These are phyloP conservation scores for Backusella morwellensis DNA, from an alignment of 192 early-diverging fungal genomes.

Conservation along the genomic window DNA sequence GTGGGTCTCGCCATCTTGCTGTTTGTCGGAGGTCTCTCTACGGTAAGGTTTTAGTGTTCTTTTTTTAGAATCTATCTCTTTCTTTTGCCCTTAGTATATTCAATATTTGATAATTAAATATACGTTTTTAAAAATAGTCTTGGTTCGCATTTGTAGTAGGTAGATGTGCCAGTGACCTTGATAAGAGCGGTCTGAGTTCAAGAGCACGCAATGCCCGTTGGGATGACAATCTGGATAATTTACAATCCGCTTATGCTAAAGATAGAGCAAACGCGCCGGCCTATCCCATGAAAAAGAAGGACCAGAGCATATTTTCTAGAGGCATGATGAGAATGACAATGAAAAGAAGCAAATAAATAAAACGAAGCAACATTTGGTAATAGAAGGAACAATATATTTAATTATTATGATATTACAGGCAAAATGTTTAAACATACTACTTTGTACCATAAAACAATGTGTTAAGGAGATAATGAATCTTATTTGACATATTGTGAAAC, in stretches of 20 bases:
- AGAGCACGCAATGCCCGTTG: constrained; percentile 19
- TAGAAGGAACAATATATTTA: too few relatives aligned
- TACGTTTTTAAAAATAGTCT: constrained; percentile 7
- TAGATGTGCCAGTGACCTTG: constrained; percentile 1
- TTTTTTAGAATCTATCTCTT: neutral
- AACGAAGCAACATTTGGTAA: neutral
- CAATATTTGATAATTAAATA: neutral
- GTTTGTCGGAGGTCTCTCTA: constrained; percentile 22
- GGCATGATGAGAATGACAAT: neutral
- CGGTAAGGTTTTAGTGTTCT: constrained; percentile 15
- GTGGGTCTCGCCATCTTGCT: constrained; percentile 24
- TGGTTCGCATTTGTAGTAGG: constrained; percentile 19
- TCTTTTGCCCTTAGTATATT: neutral
- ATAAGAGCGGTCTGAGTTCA: constrained; percentile 9
- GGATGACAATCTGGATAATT: constrained; percentile 22
- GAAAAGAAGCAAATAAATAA: neutral
- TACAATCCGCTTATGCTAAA: constrained; percentile 17
- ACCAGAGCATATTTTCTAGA: constrained; percentile 7
- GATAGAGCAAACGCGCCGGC: constrained; percentile 13
- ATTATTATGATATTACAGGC: too few relatives aligned
- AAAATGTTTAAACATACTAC: too few relatives aligned
- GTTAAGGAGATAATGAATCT: neutral
- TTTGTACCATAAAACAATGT: neutral
- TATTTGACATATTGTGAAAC: neutral
- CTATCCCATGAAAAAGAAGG: constrained; percentile 22